phyloP scores from a whole-genome alignment of 2,329 filamentous ascomycete species.

The Blumeria graminis region DNA sequence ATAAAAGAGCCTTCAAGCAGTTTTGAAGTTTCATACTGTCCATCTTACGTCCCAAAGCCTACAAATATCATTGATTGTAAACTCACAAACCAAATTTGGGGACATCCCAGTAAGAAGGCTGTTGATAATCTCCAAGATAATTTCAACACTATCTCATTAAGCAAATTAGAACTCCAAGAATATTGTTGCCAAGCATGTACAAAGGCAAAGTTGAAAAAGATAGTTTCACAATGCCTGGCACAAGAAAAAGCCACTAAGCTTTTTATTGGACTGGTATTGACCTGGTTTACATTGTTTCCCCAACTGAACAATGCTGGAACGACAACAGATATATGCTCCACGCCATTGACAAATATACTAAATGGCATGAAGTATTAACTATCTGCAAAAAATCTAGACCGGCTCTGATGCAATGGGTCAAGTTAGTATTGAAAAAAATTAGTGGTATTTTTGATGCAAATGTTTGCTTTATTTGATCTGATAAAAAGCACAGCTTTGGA shows the following conservation, averaged over 20 bases:
- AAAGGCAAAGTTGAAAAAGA: background rate
- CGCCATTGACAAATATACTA: background rate
- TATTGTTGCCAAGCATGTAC: background rate
- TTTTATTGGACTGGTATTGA: background rate
- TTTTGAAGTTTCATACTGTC: no score
- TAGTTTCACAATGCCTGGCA: background rate
- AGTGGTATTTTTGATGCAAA: background rate
- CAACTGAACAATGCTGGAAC: background rate
- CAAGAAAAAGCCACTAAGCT: background rate
- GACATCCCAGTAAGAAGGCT: background rate
- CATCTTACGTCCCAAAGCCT: no score
- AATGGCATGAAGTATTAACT: background rate
- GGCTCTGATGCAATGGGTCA: background rate
- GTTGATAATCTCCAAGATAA: background rate
- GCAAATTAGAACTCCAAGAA: background rate
- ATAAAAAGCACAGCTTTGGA: no score
- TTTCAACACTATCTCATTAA: background rate
- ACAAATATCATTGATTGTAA: no score
- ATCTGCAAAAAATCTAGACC: background rate
- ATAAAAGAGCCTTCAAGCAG: no score
- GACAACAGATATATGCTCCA: background rate
- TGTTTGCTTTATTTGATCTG: no score
- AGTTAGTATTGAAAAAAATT: background rate
- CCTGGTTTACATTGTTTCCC: background rate
- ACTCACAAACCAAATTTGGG: background rate